Conservation (phyloP, 148 eudicot species). For the Hydrangea macrophylla region DNA sequence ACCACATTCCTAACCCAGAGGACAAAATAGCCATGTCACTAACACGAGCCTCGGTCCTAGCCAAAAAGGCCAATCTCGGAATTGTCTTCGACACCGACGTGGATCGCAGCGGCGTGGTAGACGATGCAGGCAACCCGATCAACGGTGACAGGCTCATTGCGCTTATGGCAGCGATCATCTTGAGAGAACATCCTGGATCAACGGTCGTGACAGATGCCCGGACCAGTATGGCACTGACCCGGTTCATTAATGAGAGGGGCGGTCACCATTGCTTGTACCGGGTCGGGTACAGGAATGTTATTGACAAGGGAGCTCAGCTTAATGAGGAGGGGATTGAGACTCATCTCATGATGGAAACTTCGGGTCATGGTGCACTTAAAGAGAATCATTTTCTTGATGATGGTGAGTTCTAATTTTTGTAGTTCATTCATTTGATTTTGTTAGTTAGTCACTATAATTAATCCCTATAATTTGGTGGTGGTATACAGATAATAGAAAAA, state of each 20-base stretch:
- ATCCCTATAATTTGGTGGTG: too few relatives aligned
- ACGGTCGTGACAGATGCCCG: slow-evolving; percentile 89
- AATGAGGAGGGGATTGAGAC: slow-evolving; percentile 64
- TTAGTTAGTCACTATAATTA: too few relatives aligned
- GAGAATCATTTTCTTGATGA: slow-evolving; percentile 93
- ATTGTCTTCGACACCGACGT: slow-evolving; percentile 94
- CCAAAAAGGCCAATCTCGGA: slow-evolving; percentile 71
- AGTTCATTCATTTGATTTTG: too few relatives aligned
- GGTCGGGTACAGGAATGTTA: slow-evolving; percentile 92
- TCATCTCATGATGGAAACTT: slow-evolving; percentile 86
- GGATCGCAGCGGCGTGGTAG: slow-evolving; percentile 87
- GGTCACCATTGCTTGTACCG: slow-evolving; percentile 84
- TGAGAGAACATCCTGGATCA: slow-evolving; percentile 70
- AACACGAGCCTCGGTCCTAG: slow-evolving; percentile 61
- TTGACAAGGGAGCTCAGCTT: slow-evolving; percentile 76
- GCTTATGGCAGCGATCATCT: slow-evolving; percentile 70
- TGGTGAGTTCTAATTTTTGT: slow-evolving; percentile 54
- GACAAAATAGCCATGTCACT: slow-evolving; percentile 81
- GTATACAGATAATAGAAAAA: too few relatives aligned
- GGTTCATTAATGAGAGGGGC: slow-evolving; percentile 55
- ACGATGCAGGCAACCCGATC: slow-evolving; percentile 62
- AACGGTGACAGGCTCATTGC: slow-evolving; percentile 86
- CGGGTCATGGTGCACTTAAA: slow-evolving; percentile 92
- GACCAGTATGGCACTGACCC: slow-evolving; percentile 69
- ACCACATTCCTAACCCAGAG: slow-evolving; percentile 95